phyloP scores from a whole-genome alignment of 371 early-diverging fungal species.

The Cokeromyces recurvatus region DNA sequence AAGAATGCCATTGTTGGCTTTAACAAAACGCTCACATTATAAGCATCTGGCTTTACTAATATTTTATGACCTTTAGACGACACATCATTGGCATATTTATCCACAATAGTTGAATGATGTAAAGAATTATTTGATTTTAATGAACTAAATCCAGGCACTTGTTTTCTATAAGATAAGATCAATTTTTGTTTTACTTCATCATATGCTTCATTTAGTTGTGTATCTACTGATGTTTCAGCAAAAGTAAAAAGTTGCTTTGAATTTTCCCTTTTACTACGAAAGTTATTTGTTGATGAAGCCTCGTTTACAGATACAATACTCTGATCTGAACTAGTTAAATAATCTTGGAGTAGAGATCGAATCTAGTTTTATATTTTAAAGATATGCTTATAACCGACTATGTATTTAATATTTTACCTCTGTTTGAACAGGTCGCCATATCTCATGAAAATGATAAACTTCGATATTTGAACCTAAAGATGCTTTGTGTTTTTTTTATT shows the following conservation, averaged over 20 bases:
- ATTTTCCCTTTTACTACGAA: slow-evolving; percentile 24
- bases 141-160: slow-evolving; percentile 26
- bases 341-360: slow-evolving; percentile 67
- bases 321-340: slow-evolving; percentile 58
- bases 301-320: slow-evolving; percentile 26
- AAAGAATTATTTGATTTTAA: slow-evolving; percentile 7
- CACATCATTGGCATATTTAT: slow-evolving; percentile 61
- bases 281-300: slow-evolving; percentile 7
- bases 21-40: slow-evolving; percentile 67
- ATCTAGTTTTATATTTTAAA: too few species aligned
- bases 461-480: slow-evolving; percentile 17
- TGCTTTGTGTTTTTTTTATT: too few species aligned
- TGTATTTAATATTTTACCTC: slow-evolving; percentile 40
- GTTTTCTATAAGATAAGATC: slow-evolving; percentile 25
- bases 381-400: not conserved
- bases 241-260: slow-evolving; percentile 42
- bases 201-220: slow-evolving; percentile 15
- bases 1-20: slow-evolving; percentile 67
- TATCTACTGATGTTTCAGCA: slow-evolving; percentile 24
- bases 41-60: slow-evolving; percentile 63
- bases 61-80: slow-evolving; percentile 65
- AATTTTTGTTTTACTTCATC: slow-evolving; percentile 30
- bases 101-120: slow-evolving; percentile 51
- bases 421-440: slow-evolving; percentile 64
- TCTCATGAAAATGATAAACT: slow-evolving; percentile 54